A percentile compares a stretch with the other conserved stretches of the same genome.
Conservation (phyloP, 768 basidiomycete species). For the Serendipita sp. region DNA sequence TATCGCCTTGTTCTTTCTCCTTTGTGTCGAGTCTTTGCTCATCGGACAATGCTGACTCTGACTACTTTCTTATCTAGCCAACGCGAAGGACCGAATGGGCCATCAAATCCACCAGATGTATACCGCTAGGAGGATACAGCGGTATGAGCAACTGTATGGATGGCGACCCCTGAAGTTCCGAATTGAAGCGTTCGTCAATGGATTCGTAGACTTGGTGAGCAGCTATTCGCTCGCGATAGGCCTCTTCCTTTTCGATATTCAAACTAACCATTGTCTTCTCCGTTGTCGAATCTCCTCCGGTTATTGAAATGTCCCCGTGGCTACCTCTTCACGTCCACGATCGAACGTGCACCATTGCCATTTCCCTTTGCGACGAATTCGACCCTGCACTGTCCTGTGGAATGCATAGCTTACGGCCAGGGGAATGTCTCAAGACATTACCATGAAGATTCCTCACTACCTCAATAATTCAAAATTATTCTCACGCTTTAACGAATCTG, state of each 20-base stretch:
- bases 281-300: neutral
- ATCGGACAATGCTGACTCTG: neutral
- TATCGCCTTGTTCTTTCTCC: no score
- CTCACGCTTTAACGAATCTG: slow-evolving; percentile 5
- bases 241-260: neutral
- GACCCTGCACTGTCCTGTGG: neutral
- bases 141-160: slow-evolving; percentile 1
- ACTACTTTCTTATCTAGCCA: neutral
- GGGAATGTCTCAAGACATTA: neutral
- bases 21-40: neutral
- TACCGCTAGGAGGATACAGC: neutral
- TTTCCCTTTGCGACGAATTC: no score
- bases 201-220: neutral
- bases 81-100: neutral
- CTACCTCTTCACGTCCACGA: no score
- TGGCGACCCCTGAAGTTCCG: slow-evolving; percentile 5
- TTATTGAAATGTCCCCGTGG: neutral
- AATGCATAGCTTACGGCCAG: neutral
- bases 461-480: slow-evolving; percentile 1
- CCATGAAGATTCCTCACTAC: slow-evolving; percentile 5
- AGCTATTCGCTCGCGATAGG: neutral
- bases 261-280: neutral
- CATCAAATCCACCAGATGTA: neutral
- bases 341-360: no score
- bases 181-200: slow-evolving; percentile 1